These are phyloP conservation scores for Aspergillus thermomutatus DNA, from an alignment of 2,329 filamentous ascomycete species.

Conservation along the genomic window DNA sequence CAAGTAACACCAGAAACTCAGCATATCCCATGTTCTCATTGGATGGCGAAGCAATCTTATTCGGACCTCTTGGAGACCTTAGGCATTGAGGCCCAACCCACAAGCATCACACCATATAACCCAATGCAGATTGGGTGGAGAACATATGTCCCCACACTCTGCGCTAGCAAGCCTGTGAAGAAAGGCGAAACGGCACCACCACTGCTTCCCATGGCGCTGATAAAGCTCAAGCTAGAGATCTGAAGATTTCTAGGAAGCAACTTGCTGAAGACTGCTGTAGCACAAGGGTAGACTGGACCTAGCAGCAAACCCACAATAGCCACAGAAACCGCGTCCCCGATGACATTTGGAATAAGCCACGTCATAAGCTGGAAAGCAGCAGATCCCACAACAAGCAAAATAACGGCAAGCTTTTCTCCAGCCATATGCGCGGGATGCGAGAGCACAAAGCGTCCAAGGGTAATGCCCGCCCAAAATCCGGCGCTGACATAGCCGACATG, in stretches of 20 bases:
- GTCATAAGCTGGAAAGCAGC: slow-evolving; percentile 70
- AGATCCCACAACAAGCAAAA: slow-evolving; percentile 59
- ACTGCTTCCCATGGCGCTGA: slow-evolving; percentile 41
- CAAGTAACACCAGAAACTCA: neutral
- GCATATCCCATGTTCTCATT: slow-evolving; percentile 7
- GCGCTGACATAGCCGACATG: slow-evolving; percentile 77
- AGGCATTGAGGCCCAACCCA: slow-evolving; percentile 52
- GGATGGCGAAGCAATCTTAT: slow-evolving; percentile 17
- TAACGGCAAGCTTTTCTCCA: slow-evolving; percentile 69
- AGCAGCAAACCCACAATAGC: slow-evolving; percentile 69
- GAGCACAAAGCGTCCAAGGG: slow-evolving; percentile 69
- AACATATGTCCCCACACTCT: slow-evolving; percentile 47
- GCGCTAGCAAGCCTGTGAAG: slow-evolving; percentile 48
- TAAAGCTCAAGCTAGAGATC: slow-evolving; percentile 37
- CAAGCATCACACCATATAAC: slow-evolving; percentile 53
- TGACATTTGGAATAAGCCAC: slow-evolving; percentile 74
- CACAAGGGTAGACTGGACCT: slow-evolving; percentile 76
- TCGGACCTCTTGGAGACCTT: slow-evolving; percentile 49
- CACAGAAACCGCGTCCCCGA: slow-evolving; percentile 65
- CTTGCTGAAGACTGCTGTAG: slow-evolving; percentile 58
- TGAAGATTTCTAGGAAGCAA: slow-evolving; percentile 41
- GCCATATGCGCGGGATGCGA: slow-evolving; percentile 63
- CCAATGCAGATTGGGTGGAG: slow-evolving; percentile 55
- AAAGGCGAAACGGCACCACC: slow-evolving; percentile 45
- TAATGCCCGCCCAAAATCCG: slow-evolving; percentile 68